Base-by-base conservation (phyloP, 2,329 filamentous ascomycete genomes). In the Bertia moriformis region DNA sequence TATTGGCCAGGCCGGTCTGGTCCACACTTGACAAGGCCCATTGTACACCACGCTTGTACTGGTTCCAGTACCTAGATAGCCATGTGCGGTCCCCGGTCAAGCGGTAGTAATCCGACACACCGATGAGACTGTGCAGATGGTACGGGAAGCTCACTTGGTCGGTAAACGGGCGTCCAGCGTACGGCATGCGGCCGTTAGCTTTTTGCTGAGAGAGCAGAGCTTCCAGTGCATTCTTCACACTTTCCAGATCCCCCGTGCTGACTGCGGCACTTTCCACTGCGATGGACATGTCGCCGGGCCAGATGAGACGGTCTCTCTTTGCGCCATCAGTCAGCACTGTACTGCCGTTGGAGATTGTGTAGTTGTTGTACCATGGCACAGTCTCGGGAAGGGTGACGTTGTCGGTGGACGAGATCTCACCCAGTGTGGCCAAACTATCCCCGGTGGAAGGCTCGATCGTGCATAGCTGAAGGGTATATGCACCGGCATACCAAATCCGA, bases 281-380 rank as follows among this genome's bases (percentile, higher is more conserved):
- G 38, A 68, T 68, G 2, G 60, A 57, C 58, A 69, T 66, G 42
- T 71, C 67, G 2, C 66, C 66, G 12, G 67, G 62, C 63, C 66
- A 70, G 3, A 69, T 60, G 5, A 66, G 48, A 5, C 63, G 56
- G 41, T 69, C 65, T 37, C 65, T 54, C 44, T 69, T 69, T 2
- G 64, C 61, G 2, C 65, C 66, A 43, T 69, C 65, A 1, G 45
- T 48, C 19, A 49, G 47, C 2, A 42, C 44, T 7, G 41, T 45
- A 13, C 33, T 32, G 4, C 43, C 42, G 36, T 46, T 45, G 30
- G 42, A 44, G 24, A 46, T 41, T 1, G 45, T 45, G 37, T 39
- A 40, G 33, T 46, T 45, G 20, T 38, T 41, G 4, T 36, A 41
- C 40, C 44, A 47, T n/a, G 14, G 15, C 17, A 18, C 32, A 18